These are phyloP conservation scores for Yarrowia hollandica DNA, from an alignment of 805 yeast genomes.

Conservation along the genomic window DNA sequence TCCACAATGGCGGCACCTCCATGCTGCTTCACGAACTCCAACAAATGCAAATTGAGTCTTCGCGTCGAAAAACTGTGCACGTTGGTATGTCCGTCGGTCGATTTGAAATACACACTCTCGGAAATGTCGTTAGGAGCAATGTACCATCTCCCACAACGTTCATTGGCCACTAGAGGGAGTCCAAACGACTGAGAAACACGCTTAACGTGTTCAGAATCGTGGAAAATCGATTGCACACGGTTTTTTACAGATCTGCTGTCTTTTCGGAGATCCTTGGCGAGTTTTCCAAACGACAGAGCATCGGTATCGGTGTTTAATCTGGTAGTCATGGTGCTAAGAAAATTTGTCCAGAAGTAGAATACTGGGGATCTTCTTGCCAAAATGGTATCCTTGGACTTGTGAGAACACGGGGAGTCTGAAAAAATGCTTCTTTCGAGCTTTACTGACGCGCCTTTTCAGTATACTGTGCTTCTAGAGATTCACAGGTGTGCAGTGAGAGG, in stretches of 20 bases:
- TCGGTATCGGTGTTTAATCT: constrained; percentile 10
- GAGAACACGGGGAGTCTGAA: neutral
- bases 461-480: too few relatives aligned
- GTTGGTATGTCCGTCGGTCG: constrained; percentile 85
- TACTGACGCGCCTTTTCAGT: too few relatives aligned
- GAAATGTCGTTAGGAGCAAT: constrained; percentile 48
- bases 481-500: too few relatives aligned
- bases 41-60: constrained; percentile 70
- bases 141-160: constrained; percentile 88
- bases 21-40: constrained; percentile 48
- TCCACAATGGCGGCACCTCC: constrained; percentile 68
- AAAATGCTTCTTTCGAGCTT: too few relatives aligned
- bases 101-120: constrained; percentile 72
- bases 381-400: neutral
- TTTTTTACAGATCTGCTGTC: constrained; percentile 56
- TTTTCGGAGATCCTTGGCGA: constrained; percentile 47
- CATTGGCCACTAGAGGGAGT: constrained; percentile 58
- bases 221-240: constrained; percentile 68
- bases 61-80: constrained; percentile 79
- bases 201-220: constrained; percentile 57
- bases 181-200: constrained; percentile 44
- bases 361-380: neutral
- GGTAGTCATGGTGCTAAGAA: neutral
- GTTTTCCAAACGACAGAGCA: constrained; percentile 2
- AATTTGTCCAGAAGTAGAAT: neutral